Base-by-base conservation (phyloP, 1,139 yeast genomes). In the Blastobotrys ciferrii region DNA sequence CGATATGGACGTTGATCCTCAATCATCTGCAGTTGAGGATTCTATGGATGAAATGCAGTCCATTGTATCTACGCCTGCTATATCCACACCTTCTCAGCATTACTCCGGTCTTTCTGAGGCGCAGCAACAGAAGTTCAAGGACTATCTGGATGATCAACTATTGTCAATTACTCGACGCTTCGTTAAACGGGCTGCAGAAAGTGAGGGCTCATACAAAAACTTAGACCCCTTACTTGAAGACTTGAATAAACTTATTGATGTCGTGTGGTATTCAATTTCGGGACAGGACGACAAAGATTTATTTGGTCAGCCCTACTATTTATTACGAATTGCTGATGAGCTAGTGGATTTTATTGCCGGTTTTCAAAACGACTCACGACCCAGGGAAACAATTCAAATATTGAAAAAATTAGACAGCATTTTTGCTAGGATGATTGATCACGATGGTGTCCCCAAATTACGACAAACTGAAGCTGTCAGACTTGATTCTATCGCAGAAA, bases 241-340 rank as follows among this genome's bases (percentile, higher is more conserved):
- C 35, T 58, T 83, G 35, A 67, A 72, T 37, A 64, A 70, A 4
- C 59, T 82, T 1, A 58, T 81, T 12, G 80, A 76, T 47, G 63
- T 83, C 20, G 64, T 84, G 1, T 83, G 87, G 88, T 75, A 72
- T 58, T 77, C 87, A 6, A 40, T 53, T 0, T 55, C 61, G 30
- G 54, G 56, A n/a, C 39, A 11, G 48, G 46, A 14, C 53, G 63
- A 52, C 33, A 58, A 44, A 42, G 62, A 54, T 52, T 70, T 62
- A 18, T 77, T 75, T 60, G 86, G 85, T 0, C 91, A 83, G 62
- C 70, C 72, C 0, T 80, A 80, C 48, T 84, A 82, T 56, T 66
- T 83, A 19, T 70, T 85, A 32, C 76, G 76, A 51, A 73, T 85
- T 3, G 71, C 85, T 51, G 87, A 84, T 41, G 91, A 84, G 55